A percentile compares a stretch with the other conserved stretches of the same genome.
Conservation (phyloP, 2,329 filamentous ascomycete genomes). For the Aspergillus aculeatinus region DNA sequence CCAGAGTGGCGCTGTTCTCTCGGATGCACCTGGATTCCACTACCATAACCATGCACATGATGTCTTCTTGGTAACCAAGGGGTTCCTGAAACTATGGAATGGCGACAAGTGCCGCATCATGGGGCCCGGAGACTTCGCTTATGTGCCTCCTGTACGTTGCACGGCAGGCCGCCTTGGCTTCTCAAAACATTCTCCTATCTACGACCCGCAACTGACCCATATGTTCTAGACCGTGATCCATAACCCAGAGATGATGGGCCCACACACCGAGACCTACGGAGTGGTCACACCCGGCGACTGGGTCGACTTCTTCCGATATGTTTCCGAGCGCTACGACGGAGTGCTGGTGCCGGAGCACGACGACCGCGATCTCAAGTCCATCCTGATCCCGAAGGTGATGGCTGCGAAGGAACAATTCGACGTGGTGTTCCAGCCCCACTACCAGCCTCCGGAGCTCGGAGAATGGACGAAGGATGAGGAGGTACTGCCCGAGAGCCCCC, state of each 20-base stretch:
- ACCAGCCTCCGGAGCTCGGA: constrained; percentile 44
- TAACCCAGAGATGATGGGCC: constrained; percentile 55
- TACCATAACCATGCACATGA: constrained; percentile 59
- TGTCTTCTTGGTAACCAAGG: constrained; percentile 58
- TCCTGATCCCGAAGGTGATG: constrained; percentile 57
- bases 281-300: constrained; percentile 59
- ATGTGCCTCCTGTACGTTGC: constrained; percentile 53
- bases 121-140: constrained; percentile 58
- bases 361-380: constrained; percentile 50
- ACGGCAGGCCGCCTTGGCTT: neutral
- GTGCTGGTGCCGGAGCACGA: constrained; percentile 54
- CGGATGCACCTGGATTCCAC: constrained; percentile 51
- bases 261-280: constrained; percentile 56
- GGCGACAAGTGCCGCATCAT: constrained; percentile 56
- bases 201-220: neutral
- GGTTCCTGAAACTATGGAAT: constrained; percentile 58
- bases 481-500: constrained; percentile 20
- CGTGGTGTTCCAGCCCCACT: constrained; percentile 54
- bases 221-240: constrained; percentile 50
- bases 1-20: constrained; percentile 47
- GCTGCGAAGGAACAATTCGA: constrained; percentile 57
- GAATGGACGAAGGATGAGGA: constrained; percentile 29
- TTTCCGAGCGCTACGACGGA: constrained; percentile 54
- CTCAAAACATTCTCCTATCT: neutral
- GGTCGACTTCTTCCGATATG: constrained; percentile 61